phyloP scores from a whole-genome alignment of 2,329 filamentous ascomycete genomes.

The Exophiala calicioides region DNA sequence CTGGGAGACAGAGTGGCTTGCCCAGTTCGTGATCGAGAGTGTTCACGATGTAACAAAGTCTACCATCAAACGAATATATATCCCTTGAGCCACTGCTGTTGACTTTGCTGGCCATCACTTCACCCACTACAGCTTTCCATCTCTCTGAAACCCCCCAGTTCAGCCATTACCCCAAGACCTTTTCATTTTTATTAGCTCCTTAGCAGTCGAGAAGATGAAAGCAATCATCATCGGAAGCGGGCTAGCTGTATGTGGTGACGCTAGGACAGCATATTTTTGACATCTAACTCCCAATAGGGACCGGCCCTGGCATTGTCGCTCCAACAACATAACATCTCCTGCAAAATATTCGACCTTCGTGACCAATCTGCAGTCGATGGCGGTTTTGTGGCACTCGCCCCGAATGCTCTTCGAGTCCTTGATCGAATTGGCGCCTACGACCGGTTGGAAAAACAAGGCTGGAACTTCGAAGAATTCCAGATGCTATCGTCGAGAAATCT shows the following conservation, averaged over 20 bases:
- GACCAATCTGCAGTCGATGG: constrained; percentile 49
- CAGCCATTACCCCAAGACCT: no score
- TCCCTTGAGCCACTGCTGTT: no score
- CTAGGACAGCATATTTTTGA: not conserved
- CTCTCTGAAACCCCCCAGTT: no score
- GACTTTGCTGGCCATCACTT: no score
- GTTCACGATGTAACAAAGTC: no score
- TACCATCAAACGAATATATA: no score
- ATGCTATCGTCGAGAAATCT: constrained; percentile 44
- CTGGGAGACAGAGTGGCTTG: no score
- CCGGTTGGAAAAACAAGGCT: constrained; percentile 48
- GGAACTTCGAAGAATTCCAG: constrained; percentile 52
- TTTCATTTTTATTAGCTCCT: no score
- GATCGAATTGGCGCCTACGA: constrained; percentile 53
- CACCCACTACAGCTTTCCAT: no score
- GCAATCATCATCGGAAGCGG: constrained; percentile 19
- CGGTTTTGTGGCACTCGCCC: constrained; percentile 60
- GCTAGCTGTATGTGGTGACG: constrained; percentile 1
- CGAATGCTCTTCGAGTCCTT: constrained; percentile 58
- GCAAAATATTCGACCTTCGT: constrained; percentile 56
- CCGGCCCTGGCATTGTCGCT: constrained; percentile 57
- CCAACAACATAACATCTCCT: constrained; percentile 51
- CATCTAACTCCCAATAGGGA: constrained; percentile 1
- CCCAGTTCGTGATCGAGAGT: no score
- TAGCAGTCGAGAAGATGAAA: no score